These are phyloP conservation scores for Diaporthe sp. DNA, from an alignment of 2,329 filamentous ascomycete genomes.

Conservation along the genomic window DNA sequence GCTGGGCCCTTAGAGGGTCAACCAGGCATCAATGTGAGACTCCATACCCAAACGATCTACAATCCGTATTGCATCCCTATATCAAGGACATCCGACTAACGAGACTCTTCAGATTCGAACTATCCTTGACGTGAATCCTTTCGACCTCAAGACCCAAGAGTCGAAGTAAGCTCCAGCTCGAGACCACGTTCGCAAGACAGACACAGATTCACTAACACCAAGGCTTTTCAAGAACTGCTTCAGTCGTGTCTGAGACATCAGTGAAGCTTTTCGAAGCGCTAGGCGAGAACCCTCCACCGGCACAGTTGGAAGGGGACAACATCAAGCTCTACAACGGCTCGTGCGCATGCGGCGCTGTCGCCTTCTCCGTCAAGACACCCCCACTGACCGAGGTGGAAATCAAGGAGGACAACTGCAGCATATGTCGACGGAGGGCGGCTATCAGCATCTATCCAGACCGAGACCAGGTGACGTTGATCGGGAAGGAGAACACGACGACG, in stretches of 20 bases:
- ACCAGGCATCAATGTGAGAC: conserved; percentile 44
- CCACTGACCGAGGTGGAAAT: conserved; percentile 53
- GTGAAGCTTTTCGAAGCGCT: neutral
- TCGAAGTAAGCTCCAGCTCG: neutral
- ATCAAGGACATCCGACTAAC: neutral
- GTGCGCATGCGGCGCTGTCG: conserved; percentile 46
- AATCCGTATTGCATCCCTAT: too few species aligned
- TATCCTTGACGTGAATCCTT: conserved; percentile 44
- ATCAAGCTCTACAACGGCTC: conserved; percentile 41
- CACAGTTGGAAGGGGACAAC: neutral
- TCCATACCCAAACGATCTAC: too few species aligned
- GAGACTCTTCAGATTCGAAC: conserved; percentile 32
- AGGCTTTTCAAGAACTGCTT: neutral
- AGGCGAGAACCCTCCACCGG: neutral
- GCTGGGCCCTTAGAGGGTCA: conserved; percentile 42
- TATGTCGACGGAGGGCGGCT: conserved; percentile 48
- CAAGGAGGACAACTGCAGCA: conserved; percentile 55
- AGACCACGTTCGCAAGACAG: too few species aligned
- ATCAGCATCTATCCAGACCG: conserved; percentile 47
- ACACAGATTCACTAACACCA: neutral
- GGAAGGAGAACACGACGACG: conserved; percentile 44
- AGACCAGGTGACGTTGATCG: conserved; percentile 45
- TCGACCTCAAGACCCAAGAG: conserved; percentile 40
- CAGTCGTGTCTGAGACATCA: conserved; percentile 3
- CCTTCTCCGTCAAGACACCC: conserved; percentile 39